Evolutionary conservation across 2,329 filamentous ascomycete species (phyloP).

Genomic region (Nigrospora sphaerica): DNA sequence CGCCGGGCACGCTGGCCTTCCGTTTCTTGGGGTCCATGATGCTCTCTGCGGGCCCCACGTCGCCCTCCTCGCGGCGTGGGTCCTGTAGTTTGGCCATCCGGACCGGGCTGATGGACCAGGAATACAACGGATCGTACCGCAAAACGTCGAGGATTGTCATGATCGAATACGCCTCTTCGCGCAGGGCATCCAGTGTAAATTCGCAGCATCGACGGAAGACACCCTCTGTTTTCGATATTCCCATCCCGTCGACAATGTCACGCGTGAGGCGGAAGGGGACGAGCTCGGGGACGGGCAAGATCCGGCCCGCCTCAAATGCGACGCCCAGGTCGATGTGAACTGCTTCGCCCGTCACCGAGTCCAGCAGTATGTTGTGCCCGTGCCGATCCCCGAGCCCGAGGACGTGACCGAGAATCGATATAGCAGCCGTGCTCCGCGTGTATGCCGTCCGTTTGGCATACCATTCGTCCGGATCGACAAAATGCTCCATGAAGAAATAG

Average conservation of each 20-base stretch:
- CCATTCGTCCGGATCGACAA: slow-evolving; percentile 92
- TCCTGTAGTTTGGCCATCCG: slow-evolving; percentile 59
- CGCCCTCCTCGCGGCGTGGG: slow-evolving; percentile 42
- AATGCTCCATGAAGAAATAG: slow-evolving; percentile 96
- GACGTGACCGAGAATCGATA: slow-evolving; percentile 90
- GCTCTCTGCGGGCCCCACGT: slow-evolving; percentile 27
- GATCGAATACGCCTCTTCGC: slow-evolving; percentile 94
- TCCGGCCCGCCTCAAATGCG: slow-evolving; percentile 90
- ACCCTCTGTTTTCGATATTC: slow-evolving; percentile 87
- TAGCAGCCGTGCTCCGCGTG: slow-evolving; percentile 85
- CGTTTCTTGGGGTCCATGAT: slow-evolving; percentile 34
- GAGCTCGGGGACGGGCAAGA: slow-evolving; percentile 91
- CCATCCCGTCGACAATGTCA: slow-evolving; percentile 96
- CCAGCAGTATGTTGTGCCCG: slow-evolving; percentile 92
- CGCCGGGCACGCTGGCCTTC: slow-evolving; percentile 15
- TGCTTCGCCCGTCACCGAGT: slow-evolving; percentile 82
- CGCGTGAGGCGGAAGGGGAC: slow-evolving; percentile 92
- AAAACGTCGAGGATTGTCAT: slow-evolving; percentile 98
- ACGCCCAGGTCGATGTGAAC: slow-evolving; percentile 97
- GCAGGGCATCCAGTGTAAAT: slow-evolving; percentile 88
- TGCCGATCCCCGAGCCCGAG: slow-evolving; percentile 91
- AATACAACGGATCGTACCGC: slow-evolving; percentile 95
- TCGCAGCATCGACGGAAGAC: slow-evolving; percentile 98
- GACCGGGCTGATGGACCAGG: slow-evolving; percentile 79
- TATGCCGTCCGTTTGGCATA: slow-evolving; percentile 85